Base-by-base conservation (phyloP, 495 filamentous ascomycete species). In the Symbiotaphrina buchneri region DNA sequence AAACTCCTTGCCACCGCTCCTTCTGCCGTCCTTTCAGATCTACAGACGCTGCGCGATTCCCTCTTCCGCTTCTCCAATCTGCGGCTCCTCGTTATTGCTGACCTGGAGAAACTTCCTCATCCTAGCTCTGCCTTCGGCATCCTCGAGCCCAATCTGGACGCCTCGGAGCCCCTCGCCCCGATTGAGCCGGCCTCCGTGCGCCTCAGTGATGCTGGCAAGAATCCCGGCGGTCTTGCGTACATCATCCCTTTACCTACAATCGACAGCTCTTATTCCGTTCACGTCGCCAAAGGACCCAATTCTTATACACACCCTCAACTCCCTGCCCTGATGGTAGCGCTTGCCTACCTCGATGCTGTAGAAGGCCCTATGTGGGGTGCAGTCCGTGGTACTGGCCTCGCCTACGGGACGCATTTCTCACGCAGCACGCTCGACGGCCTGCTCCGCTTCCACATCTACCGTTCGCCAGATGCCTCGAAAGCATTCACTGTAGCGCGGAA, bases 311-410 rank as follows among this genome's bases (percentile, higher is more conserved):
- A 92, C 41, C 79, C 81, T 1, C 58, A 61, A 16, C 56, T 95
- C 8, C 84, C 87, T 1, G 73, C 90, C 2, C 56, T 87, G 28
- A 61, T 92, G 39, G 80, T 95, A 6, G 85, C 83, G 1, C 64
- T 75, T 19, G 65, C 82, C 7, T 95, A 92, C 48, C 74, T 99
- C 37, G 84, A 93, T 39, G 71, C 81, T 0, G 75, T 87, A 11
- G 90, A 95, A 53, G 87, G 87, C 2, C 90, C 87, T 4, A 65
- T 97, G 15, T 95, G 85, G 83, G 70, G 70, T 36, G 79, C 80
- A 2, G 72, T 93, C 30, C 82, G 87, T 23, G 87, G 87, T 25
- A 82, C 72, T 28, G 90, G 87, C 18, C 62, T 95, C 18, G 87
- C 84, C 1, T 99, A 99, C 47, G 80, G 81, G 10, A 72, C 74